These are phyloP conservation scores for Vanderwaltozyma yarrowii DNA, from an alignment of 805 yeast genomes.

Conservation along the genomic window DNA sequence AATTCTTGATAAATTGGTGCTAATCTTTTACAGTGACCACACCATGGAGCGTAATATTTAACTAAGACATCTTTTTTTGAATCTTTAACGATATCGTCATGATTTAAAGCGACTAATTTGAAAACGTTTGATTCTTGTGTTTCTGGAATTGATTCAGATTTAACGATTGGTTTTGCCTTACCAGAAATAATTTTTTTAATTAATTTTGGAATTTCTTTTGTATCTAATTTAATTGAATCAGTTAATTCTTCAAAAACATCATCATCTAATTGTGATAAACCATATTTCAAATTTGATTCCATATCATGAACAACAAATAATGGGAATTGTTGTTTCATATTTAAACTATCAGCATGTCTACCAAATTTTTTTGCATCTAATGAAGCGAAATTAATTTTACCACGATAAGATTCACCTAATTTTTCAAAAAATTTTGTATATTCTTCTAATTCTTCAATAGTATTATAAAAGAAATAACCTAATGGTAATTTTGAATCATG, in stretches of 20 bases:
- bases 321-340: conserved; percentile 83
- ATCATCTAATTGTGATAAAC: conserved; percentile 47
- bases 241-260: conserved; percentile 20
- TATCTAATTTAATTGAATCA: conserved; percentile 33
- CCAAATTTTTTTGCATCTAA: conserved; percentile 76
- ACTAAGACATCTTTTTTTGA: conserved; percentile 62
- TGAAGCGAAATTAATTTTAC: conserved; percentile 78
- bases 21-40: conserved; percentile 90
- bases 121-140: conserved; percentile 64
- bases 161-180: conserved; percentile 58
- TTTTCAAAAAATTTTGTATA: conserved; percentile 43
- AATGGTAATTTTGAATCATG: conserved; percentile 65
- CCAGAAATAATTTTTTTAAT: conserved; percentile 57
- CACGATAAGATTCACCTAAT: conserved; percentile 67
- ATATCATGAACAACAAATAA: conserved; percentile 72
- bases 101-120: conserved; percentile 76
- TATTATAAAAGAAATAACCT: conserved; percentile 78
- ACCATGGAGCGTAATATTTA: conserved; percentile 95
- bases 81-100: conserved; percentile 55
- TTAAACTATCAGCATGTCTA: conserved; percentile 79
- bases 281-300: conserved; percentile 60
- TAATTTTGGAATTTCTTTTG: conserved; percentile 47
- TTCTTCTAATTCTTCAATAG: conserved; percentile 54
- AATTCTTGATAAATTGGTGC: conserved; percentile 85
- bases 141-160: conserved; percentile 81